Percentiles rank a stretch among this genome's conserved stretches.
Evolutionary conservation across 1,284 basidiomycete species (phyloP).

Genomic region (Ganoderma boninense): DNA sequence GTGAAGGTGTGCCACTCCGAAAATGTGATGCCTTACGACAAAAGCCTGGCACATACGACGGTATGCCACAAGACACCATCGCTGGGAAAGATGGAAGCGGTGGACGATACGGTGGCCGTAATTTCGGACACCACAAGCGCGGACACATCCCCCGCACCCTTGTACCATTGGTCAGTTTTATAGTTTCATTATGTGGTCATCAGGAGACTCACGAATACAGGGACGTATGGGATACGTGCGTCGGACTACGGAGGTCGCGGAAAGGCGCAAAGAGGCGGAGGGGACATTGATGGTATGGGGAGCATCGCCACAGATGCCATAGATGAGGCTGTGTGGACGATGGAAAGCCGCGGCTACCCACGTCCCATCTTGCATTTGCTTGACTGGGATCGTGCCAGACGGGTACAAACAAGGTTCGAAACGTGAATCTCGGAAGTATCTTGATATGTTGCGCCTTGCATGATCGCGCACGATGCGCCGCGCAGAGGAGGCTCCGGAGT

Average conservation of each 20-base stretch:
- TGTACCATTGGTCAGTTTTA: neutral
- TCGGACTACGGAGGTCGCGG: neutral
- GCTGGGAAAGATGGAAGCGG: neutral
- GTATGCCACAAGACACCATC: neutral
- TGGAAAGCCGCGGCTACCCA: neutral
- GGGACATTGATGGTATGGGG: neutral
- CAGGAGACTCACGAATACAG: slow-evolving; percentile 3
- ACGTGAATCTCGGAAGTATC: slow-evolving; percentile 4
- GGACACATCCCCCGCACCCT: neutral
- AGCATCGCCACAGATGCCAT: slow-evolving; percentile 4
- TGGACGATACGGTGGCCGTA: neutral
- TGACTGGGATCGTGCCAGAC: neutral
- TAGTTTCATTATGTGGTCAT: neutral
- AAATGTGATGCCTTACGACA: neutral
- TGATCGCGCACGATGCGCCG: slow-evolving; percentile 3
- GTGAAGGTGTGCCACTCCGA: neutral
- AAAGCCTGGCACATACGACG: neutral
- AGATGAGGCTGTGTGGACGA: neutral
- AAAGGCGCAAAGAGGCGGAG: neutral
- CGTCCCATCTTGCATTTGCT: neutral
- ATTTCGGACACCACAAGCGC: neutral
- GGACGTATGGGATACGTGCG: neutral
- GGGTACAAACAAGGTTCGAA: slow-evolving; percentile 14
- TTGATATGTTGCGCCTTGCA: slow-evolving; percentile 1
- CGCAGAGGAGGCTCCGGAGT: neutral